Conservation (phyloP, 1,284 basidiomycete species). For the Ganoderma resinaceum region DNA sequence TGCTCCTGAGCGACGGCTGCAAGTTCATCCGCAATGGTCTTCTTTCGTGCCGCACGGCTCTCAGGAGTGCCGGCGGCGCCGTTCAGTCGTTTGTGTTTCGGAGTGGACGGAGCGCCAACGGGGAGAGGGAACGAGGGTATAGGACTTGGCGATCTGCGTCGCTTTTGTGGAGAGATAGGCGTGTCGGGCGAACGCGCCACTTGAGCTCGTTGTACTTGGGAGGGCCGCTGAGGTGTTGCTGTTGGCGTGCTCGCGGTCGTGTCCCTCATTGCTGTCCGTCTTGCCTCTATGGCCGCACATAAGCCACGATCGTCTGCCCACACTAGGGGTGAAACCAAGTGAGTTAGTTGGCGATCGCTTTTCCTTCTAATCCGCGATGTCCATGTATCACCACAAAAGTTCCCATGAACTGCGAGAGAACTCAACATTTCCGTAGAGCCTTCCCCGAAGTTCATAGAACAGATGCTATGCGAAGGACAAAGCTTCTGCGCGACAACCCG, state of each 20-base stretch:
- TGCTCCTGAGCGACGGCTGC: conserved; percentile 19
- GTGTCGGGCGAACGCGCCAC: conserved; percentile 22
- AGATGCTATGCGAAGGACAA: too few species aligned
- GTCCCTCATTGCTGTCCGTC: not conserved
- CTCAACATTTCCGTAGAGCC: too few species aligned
- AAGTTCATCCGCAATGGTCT: conserved; percentile 27
- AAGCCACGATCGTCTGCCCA: conserved; percentile 44
- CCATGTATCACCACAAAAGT: not conserved
- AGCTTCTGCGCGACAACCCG: too few species aligned
- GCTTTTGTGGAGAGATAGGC: conserved; percentile 13
- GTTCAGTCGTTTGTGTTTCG: conserved; percentile 20
- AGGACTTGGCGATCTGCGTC: conserved; percentile 19
- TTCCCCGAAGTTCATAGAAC: too few species aligned
- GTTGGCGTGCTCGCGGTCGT: not conserved
- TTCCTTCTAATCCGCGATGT: not conserved
- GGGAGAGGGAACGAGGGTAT: not conserved
- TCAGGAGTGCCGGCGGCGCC: conserved; percentile 12
- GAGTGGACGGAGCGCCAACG: not conserved
- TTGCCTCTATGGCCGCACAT: conserved; percentile 15
- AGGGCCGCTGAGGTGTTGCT: conserved; percentile 22
- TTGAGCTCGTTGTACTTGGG: conserved; percentile 22
- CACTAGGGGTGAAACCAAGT: conserved; percentile 31
- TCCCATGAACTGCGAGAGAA: not conserved
- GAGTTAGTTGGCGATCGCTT: not conserved
- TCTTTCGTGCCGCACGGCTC: conserved; percentile 14